Base-by-base conservation (phyloP, 129 eudicot genomes). In the Smallanthus sonchifolius region DNA sequence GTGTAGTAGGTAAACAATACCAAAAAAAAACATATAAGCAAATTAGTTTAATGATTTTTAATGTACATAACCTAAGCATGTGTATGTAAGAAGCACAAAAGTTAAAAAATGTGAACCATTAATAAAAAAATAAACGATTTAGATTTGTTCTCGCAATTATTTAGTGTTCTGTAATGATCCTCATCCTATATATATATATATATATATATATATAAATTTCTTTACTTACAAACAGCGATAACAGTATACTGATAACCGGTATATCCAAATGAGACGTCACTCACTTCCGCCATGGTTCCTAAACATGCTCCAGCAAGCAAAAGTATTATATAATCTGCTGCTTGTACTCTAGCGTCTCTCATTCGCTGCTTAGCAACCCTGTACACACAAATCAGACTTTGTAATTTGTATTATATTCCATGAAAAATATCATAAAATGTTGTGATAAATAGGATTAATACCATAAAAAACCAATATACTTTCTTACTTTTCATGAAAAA, bases 301-400 rank as follows among this genome's bases (percentile, higher is more conserved):
- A 94, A 85, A 81, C 97, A 88, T 48, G 96, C 98, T 83, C 98
- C 98, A 66, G 98, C 98, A 28, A 91, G 87, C 67, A 94, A 84
- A 70, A 94, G 93, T 52, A 94, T 94, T 73, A 94, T 67, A 78
- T 83, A 94, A 75, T 94, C 98, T 15, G 87, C 96, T 49, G 97
- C 98, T 84, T 90, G 97, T 69, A 77, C 55, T 82, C 90, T 79
- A 16, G 98, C 93, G 67, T 94, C 98, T 59, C 97, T 81, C 54
- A 94, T 52, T 69, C 89, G 83, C 65, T 94, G 98, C 79, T 88
- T 90, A 51, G 77, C 80, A 36, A 80, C 87, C 85, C 98, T 94
- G 82, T 52, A 30, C 4, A 63, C 57, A 16, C 54, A 63, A 49
- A 24, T 42, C 9, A 61, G 32, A 14, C 28, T 14, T 14, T 61